Conservation (phyloP, 768 basidiomycete species). For the Psilocybe cubensis region DNA sequence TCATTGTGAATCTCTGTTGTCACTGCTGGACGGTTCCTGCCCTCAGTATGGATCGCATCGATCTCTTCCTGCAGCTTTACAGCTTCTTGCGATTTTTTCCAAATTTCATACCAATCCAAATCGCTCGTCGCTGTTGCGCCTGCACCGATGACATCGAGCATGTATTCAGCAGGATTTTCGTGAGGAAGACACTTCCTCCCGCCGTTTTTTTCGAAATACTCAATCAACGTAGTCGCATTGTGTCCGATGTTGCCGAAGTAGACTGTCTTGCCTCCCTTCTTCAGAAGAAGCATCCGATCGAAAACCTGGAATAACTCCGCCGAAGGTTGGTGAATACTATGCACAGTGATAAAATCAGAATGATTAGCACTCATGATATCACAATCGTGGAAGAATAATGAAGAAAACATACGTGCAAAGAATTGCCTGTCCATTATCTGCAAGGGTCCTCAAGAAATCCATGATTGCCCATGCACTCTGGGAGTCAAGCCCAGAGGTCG, state of each 20-base stretch:
- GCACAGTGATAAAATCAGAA: not conserved
- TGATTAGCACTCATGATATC: not conserved
- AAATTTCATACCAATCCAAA: conserved; percentile 61
- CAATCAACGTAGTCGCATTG: conserved; percentile 63
- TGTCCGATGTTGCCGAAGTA: conserved; percentile 76
- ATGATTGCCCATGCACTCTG: conserved; percentile 88
- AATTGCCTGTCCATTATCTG: conserved; percentile 84
- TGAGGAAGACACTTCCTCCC: conserved; percentile 59
- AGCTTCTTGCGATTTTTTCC: conserved; percentile 55
- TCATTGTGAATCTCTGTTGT: conserved; percentile 39
- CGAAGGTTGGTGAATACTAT: conserved; percentile 55
- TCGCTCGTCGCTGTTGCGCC: conserved; percentile 62
- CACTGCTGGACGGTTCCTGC: conserved; percentile 43
- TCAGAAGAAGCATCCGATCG: conserved; percentile 76
- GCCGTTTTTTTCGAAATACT: conserved; percentile 78
- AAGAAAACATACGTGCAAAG: conserved; percentile 79
- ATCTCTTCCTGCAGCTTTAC: conserved; percentile 40
- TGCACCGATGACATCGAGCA: conserved; percentile 76
- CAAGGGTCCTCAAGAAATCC: conserved; percentile 74
- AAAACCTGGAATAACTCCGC: conserved; percentile 80
- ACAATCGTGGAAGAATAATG: too few species aligned
- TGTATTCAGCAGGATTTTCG: conserved; percentile 78
- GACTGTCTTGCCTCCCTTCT: conserved; percentile 76
- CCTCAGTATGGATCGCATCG: conserved; percentile 50
- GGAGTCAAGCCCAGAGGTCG: conserved; percentile 87